A percentile compares a stretch with the other conserved stretches of the same genome.
These are phyloP conservation scores for Hanseniaspora uvarum DNA, from an alignment of 1,139 yeast species.

Conservation along the genomic window DNA sequence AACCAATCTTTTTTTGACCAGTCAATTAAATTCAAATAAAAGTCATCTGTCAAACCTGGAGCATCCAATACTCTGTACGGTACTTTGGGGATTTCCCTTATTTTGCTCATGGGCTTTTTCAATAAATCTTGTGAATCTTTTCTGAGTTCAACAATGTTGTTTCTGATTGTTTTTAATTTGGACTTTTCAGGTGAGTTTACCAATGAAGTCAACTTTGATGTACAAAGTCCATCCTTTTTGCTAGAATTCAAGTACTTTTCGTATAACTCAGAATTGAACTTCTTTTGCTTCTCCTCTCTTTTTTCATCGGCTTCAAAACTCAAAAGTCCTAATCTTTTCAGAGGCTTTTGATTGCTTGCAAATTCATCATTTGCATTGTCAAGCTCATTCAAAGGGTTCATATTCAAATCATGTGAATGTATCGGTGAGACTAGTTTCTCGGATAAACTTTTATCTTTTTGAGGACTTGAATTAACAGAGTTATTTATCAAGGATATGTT, in stretches of 20 bases:
- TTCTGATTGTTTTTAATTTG: not conserved
- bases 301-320: conserved; percentile 4
- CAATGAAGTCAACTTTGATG: conserved; percentile 41
- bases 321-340: not conserved
- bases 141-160: conserved; percentile 35
- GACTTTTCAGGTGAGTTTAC: conserved; percentile 18
- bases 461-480: not conserved
- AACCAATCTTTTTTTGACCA: conserved; percentile 89
- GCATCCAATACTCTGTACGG: conserved; percentile 95
- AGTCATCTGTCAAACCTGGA: conserved; percentile 89
- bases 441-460: not conserved
- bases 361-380: not conserved
- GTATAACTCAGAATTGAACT: conserved; percentile 18
- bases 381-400: not conserved
- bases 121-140: conserved; percentile 74
- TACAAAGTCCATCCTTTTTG: conserved; percentile 22
- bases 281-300: conserved; percentile 13
- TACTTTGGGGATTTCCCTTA: conserved; percentile 67
- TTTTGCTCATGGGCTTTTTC: conserved; percentile 70
- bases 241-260: not conserved
- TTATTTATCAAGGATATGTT: conserved; percentile 14
- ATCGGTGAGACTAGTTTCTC: not conserved
- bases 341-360: not conserved
- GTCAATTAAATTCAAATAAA: conserved; percentile 80
- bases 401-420: not conserved